Percentiles rank a stretch among this genome's conserved stretches.
phyloP scores from a whole-genome alignment of 202 grass and related monocot species.

The Cymbopogon flexuosus region DNA sequence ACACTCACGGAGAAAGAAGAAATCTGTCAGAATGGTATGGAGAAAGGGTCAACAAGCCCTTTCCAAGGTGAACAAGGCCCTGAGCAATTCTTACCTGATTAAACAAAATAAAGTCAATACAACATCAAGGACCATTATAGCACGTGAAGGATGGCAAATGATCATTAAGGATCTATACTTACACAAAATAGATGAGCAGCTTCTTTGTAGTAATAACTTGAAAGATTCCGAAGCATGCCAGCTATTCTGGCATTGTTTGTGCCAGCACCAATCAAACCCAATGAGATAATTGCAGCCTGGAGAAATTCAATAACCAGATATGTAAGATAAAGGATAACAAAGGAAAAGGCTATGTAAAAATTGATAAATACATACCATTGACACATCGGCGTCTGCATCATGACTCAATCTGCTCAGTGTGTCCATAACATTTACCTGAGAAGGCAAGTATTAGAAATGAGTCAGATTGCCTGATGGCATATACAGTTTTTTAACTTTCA shows the following conservation, averaged over 20 bases:
- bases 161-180: constrained; percentile 33
- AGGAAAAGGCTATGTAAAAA: background rate
- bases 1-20: constrained; percentile 83
- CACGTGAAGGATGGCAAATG: background rate
- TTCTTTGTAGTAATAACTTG: constrained; percentile 99
- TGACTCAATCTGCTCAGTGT: constrained; percentile 98
- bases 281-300: constrained; percentile 82
- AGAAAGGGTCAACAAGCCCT: constrained; percentile 92
- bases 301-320: constrained; percentile 21
- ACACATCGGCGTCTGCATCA: constrained; percentile 90
- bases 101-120: constrained; percentile 24
- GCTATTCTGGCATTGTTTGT: constrained; percentile 99
- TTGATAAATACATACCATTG: constrained; percentile 55
- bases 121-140: background rate
- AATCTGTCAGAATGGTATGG: constrained; percentile 97
- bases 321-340: constrained; percentile 23
- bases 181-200: constrained; percentile 94
- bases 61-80: constrained; percentile 94
- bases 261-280: constrained; percentile 96
- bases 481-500: background rate
- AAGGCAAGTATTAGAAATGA: constrained; percentile 30
- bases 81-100: constrained; percentile 97
- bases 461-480: background rate
- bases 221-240: constrained; percentile 93
- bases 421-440: constrained; percentile 98